These are phyloP conservation scores for Casuarina glauca DNA, from an alignment of 306 rosid species.

Conservation along the genomic window DNA sequence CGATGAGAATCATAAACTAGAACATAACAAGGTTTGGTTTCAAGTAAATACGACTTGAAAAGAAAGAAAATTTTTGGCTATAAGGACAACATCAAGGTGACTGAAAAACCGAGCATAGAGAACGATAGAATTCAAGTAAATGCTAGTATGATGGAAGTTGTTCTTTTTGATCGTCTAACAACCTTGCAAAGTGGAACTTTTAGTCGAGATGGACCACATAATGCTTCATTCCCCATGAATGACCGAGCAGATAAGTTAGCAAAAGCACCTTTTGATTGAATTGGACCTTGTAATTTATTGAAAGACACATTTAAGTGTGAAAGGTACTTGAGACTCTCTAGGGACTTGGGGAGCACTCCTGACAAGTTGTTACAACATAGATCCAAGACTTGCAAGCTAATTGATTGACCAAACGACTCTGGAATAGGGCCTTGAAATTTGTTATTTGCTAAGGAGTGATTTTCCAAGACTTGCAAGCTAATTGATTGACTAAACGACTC, in stretches of 20 bases:
- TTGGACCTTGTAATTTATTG: constrained; percentile 35
- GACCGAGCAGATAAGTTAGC: constrained; percentile 20
- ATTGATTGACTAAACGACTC: constrained; percentile 28
- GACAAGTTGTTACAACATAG: constrained; percentile 24
- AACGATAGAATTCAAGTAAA: neutral
- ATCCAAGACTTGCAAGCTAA: constrained; percentile 26
- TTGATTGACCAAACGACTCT: constrained; percentile 24
- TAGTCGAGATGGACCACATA: constrained; percentile 24
- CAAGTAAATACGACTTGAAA: too few species aligned
- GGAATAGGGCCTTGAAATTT: constrained; percentile 36
- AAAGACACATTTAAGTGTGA: constrained; percentile 22
- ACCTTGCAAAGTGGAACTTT: constrained; percentile 25
- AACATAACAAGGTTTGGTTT: too few species aligned
- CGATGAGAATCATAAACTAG: too few species aligned
- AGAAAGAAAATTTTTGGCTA: too few species aligned
- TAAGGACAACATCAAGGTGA: too few species aligned
- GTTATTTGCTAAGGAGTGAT: constrained; percentile 27
- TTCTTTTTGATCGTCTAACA: neutral
- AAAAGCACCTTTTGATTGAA: constrained; percentile 26
- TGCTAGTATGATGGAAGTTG: neutral
- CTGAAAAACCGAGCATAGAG: too few species aligned
- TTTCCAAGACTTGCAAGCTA: constrained; percentile 21
- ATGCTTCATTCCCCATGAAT: constrained; percentile 27
- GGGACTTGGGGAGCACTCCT: constrained; percentile 31
- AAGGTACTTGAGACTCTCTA: constrained; percentile 13